Conservation (phyloP, 768 basidiomycete genomes). For the Lactifluus rugatus region DNA sequence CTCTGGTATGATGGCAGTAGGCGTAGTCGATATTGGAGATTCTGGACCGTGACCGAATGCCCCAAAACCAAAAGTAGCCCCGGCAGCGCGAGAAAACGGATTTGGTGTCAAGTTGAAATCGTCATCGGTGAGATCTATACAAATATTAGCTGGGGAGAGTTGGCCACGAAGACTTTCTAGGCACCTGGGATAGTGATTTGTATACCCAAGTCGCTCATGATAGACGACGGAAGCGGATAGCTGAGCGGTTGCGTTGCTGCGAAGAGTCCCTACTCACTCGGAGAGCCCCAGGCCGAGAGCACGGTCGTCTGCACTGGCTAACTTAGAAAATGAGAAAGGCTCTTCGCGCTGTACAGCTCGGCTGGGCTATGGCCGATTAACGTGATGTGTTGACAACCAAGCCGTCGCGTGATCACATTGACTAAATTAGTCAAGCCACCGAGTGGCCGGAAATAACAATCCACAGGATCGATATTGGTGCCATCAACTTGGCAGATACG, state of each 20-base stretch:
- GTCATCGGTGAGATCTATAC: conserved; percentile 70
- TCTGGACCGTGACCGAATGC: conserved; percentile 41
- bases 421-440: neutral
- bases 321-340: neutral
- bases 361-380: neutral
- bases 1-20: conserved; percentile 33
- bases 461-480: conserved; percentile 3
- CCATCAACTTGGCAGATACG: conserved; percentile 9
- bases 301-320: neutral
- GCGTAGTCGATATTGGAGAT: conserved; percentile 54
- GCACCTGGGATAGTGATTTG: conserved; percentile 43
- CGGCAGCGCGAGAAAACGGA: conserved; percentile 56
- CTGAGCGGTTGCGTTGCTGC: neutral
- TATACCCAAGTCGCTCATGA: conserved; percentile 30
- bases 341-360: neutral
- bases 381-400: neutral
- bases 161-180: conserved; percentile 1
- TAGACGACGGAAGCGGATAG: neutral
- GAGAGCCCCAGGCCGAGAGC: neutral
- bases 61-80: conserved; percentile 25
- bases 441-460: neutral
- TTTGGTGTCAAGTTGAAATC: conserved; percentile 51
- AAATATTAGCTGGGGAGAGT: conserved; percentile 8
- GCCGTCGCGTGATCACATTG: neutral
- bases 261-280: neutral